Conservation (phyloP, 2,329 filamentous ascomycete genomes). For the Cryphonectria naterciae region DNA sequence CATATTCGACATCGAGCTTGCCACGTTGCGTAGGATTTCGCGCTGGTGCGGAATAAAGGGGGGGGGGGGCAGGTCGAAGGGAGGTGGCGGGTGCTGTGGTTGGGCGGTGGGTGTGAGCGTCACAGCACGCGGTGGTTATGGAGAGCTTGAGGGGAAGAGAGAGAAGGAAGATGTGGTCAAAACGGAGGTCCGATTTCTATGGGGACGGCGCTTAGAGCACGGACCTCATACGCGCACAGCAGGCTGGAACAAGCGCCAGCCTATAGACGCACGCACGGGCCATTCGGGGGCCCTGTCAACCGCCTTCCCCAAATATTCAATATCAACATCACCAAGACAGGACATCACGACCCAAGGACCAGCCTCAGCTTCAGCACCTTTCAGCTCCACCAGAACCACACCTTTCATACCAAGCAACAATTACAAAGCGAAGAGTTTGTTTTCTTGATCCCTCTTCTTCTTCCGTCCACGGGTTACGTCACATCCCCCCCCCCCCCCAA, state of each 20-base stretch:
- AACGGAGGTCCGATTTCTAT: background rate
- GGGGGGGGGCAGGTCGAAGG: background rate
- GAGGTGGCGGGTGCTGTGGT: background rate
- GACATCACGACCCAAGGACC: background rate
- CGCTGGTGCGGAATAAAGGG: background rate
- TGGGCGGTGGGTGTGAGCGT: background rate
- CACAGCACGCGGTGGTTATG: background rate
- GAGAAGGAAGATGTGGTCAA: background rate
- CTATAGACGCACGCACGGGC: conserved; percentile 12
- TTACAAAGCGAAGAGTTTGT: background rate
- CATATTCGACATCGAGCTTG: background rate
- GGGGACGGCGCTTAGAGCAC: conserved; percentile 10
- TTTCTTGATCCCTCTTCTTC: too few species aligned
- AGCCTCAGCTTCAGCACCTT: background rate
- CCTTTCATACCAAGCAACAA: background rate
- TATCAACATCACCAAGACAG: conserved; percentile 10
- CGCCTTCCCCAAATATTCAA: conserved; percentile 3
- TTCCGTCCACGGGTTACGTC: background rate
- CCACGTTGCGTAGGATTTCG: background rate
- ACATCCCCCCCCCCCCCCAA: background rate
- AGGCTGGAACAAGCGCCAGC: background rate
- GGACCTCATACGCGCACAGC: background rate
- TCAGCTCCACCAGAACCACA: background rate
- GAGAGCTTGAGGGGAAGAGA: too few species aligned
- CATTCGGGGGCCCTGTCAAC: background rate